Evolutionary conservation across 2,329 filamentous ascomycete species (phyloP).

Genomic region (Penicillium crustosum): DNA sequence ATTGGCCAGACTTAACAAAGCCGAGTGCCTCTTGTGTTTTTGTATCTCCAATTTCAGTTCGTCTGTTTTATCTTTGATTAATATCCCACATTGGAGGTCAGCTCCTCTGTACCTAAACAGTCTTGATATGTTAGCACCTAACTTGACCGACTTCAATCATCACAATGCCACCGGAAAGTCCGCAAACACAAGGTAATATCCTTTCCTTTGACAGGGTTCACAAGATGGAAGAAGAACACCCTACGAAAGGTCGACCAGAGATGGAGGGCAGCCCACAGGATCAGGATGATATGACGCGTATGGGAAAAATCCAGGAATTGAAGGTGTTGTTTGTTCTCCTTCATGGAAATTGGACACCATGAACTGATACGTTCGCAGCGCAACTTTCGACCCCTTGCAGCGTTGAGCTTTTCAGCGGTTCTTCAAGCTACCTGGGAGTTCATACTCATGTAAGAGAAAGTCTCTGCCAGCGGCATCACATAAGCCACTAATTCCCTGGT

Average conservation of each 20-base stretch:
- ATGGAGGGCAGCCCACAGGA: conserved; percentile 21
- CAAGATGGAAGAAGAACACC: conserved; percentile 7
- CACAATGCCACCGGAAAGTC: neutral
- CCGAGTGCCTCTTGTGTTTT: neutral
- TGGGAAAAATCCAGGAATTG: conserved; percentile 34
- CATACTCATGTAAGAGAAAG: conserved; percentile 29
- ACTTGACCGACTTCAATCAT: neutral
- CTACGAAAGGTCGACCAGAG: neutral
- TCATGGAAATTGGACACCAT: neutral
- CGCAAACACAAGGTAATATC: neutral
- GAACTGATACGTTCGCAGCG: conserved; percentile 17
- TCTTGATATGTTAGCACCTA: no score
- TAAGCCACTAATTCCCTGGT: neutral
- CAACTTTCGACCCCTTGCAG: conserved; percentile 32
- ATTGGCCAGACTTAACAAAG: neutral
- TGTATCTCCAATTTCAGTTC: neutral
- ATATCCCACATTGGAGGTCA: neutral
- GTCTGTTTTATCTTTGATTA: neutral
- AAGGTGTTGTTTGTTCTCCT: conserved; percentile 19
- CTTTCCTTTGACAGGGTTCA: neutral
- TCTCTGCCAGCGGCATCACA: rapidly evolving
- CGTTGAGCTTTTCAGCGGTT: conserved; percentile 34
- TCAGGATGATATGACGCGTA: conserved; percentile 32
- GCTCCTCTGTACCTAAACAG: neutral
- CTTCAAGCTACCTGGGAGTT: conserved; percentile 37